Conservation (phyloP, 1,284 basidiomycete genomes). For the Crocinoboletus sp. region DNA sequence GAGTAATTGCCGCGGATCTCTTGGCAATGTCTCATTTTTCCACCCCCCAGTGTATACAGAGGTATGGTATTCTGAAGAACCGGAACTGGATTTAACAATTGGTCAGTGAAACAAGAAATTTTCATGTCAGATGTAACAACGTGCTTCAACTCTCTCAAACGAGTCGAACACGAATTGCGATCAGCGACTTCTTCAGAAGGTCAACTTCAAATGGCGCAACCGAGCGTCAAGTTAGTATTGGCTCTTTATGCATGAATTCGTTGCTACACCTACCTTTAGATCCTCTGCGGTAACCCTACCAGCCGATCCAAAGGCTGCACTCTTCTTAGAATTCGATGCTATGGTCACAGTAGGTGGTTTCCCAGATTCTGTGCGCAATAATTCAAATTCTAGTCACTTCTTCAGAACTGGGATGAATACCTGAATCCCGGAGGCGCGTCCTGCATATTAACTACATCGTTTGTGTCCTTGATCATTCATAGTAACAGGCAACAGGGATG, state of each 20-base stretch:
- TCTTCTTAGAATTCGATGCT: constrained; percentile 62
- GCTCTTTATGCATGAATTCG: not conserved
- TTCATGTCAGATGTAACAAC: constrained; percentile 73
- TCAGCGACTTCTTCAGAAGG: constrained; percentile 39
- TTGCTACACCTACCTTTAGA: constrained; percentile 33
- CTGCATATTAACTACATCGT: not conserved
- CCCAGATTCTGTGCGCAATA: not conserved
- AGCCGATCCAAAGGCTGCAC: constrained; percentile 48
- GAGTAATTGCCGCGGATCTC: constrained; percentile 21
- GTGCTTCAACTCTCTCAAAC: constrained; percentile 72
- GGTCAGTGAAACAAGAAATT: constrained; percentile 77
- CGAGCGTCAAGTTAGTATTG: constrained; percentile 51
- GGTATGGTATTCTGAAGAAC: constrained; percentile 35
- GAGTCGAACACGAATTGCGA: constrained; percentile 61
- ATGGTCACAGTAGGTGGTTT: constrained; percentile 53
- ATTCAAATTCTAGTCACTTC: constrained; percentile 1
- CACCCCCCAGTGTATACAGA: constrained; percentile 59
- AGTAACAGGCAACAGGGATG: constrained; percentile 8
- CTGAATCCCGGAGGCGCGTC: constrained; percentile 38
- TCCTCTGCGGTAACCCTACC: constrained; percentile 55
- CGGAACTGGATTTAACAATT: not conserved
- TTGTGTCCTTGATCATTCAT: not conserved
- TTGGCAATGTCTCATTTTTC: constrained; percentile 26
- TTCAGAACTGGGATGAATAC: constrained; percentile 63
- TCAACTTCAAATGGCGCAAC: constrained; percentile 65